Evolutionary conservation across 768 basidiomycete genomes (phyloP), one percentile per base, ranked within the genome.

Genomic region (Mycena crocata): DNA sequence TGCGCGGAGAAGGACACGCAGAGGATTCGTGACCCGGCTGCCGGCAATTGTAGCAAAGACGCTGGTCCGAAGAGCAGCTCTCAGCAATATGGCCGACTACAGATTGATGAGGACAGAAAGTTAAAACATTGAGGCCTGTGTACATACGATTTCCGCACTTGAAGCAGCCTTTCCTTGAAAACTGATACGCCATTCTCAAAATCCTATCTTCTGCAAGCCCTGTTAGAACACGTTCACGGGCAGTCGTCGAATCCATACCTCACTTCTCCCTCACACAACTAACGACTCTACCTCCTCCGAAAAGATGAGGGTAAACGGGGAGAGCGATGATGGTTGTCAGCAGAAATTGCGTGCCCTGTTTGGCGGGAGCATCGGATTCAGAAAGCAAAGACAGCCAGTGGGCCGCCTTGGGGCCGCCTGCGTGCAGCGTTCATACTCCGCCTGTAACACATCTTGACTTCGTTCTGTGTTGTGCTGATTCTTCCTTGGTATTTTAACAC

Each of bases 1-100:
- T 91, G 67, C 93, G 88, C 40, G 95, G 94, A 70, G 89, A 89
- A 42, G 94, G 92, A 77, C 95, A 96, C 60, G 92, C 89, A 60
- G 93, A 90, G 23, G 93, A 94, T 79, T 96, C 95, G 73, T 96
- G 95, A 42, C 95, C 95, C n/a, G 94, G 92, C 77, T 95, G 93
- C 70, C 93, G 90, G 78, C 95, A 97, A 77, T 96, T 97, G 82
- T 95, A 97, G 82, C 95, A 97, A 65, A 97, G 87, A 73, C 94
- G 89, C 77, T 93, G 89, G 73, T 93, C 92, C 69, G 93, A 93
- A 49, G 93, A 87, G 77, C 95, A 97, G 73, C 91, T 93, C 84
- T 95, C 94, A 73, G 95, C 95, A 74, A 96, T 93, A 78, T 97
- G 95, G 51, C 95, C 95, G 76, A 96, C 95, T 96, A 72, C 15